phyloP scores from a whole-genome alignment of 805 yeast genomes.

The Cyberlindnera maritima region DNA sequence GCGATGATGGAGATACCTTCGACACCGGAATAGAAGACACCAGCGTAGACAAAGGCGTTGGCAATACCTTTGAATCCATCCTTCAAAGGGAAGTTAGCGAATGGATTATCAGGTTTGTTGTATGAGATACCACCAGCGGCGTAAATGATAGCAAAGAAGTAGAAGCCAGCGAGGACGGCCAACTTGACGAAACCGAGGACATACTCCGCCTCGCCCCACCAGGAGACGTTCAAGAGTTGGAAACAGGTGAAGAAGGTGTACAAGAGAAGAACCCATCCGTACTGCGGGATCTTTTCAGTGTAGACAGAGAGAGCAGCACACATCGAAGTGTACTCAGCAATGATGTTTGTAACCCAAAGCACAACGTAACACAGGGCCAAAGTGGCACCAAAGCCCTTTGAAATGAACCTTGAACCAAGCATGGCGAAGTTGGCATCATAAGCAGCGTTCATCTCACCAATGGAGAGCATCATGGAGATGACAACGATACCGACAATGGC shows the following conservation, averaged over 20 bases:
- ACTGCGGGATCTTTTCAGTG: slow-evolving; percentile 52
- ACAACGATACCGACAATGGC: slow-evolving; percentile 52
- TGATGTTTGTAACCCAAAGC: slow-evolving; percentile 54
- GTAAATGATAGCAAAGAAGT: slow-evolving; percentile 46
- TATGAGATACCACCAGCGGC: slow-evolving; percentile 41
- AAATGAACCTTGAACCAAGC: slow-evolving; percentile 48
- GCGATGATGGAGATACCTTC: slow-evolving; percentile 73
- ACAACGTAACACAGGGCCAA: slow-evolving; percentile 52
- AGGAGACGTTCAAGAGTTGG: slow-evolving; percentile 48
- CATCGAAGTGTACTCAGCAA: slow-evolving; percentile 53
- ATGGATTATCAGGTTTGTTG: slow-evolving; percentile 35
- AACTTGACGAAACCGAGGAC: slow-evolving; percentile 50
- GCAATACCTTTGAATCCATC: slow-evolving; percentile 55
- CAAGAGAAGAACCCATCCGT: slow-evolving; percentile 53
- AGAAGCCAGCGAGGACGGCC: slow-evolving; percentile 45
- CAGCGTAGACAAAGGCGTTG: slow-evolving; percentile 63
- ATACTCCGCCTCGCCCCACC: slow-evolving; percentile 58
- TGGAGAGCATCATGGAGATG: slow-evolving; percentile 49
- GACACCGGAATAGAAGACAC: slow-evolving; percentile 75
- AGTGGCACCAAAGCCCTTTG: slow-evolving; percentile 56
- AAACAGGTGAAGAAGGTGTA: slow-evolving; percentile 50
- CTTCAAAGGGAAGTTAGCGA: slow-evolving; percentile 34
- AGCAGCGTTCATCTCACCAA: slow-evolving; percentile 55
- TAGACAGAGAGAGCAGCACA: slow-evolving; percentile 48
- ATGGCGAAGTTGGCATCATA: slow-evolving; percentile 55